phyloP scores from a whole-genome alignment of 1,284 basidiomycete genomes.

The Cutaneotrichosporon daszewskae region DNA sequence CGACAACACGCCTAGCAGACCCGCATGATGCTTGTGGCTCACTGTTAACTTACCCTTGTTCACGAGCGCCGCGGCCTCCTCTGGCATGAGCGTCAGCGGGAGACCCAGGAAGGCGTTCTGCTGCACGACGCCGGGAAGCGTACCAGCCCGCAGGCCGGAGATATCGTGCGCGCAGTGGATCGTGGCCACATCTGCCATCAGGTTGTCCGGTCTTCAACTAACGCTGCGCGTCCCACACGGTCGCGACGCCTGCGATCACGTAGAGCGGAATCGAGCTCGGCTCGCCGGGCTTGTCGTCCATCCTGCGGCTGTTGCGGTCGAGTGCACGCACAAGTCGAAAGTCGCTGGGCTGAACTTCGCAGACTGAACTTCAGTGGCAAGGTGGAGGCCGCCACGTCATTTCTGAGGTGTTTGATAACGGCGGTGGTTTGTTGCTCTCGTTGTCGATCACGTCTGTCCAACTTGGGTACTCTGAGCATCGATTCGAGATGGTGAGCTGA shows the following conservation, averaged over 20 bases:
- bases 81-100: conserved; percentile 79
- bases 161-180: conserved; percentile 74
- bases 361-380: background rate
- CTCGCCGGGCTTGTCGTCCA: background rate
- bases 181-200: conserved; percentile 59
- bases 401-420: background rate
- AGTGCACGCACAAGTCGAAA: background rate
- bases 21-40: too few species aligned
- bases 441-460: background rate
- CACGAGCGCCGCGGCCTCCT: conserved; percentile 84
- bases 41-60: conserved; percentile 67
- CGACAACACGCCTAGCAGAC: too few species aligned
- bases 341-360: background rate
- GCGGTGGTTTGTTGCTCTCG: background rate
- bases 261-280: conserved; percentile 37
- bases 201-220: conserved; percentile 9
- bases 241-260: conserved; percentile 43
- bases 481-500: conserved; percentile 6
- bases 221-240: conserved; percentile 47
- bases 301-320: background rate
- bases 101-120: conserved; percentile 95
- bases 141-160: conserved; percentile 80
- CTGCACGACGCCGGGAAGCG: conserved; percentile 87
- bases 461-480: too few species aligned
- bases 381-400: background rate